phyloP scores from a whole-genome alignment of 805 yeast genomes.

The Wickerhamomyces pijperi region DNA sequence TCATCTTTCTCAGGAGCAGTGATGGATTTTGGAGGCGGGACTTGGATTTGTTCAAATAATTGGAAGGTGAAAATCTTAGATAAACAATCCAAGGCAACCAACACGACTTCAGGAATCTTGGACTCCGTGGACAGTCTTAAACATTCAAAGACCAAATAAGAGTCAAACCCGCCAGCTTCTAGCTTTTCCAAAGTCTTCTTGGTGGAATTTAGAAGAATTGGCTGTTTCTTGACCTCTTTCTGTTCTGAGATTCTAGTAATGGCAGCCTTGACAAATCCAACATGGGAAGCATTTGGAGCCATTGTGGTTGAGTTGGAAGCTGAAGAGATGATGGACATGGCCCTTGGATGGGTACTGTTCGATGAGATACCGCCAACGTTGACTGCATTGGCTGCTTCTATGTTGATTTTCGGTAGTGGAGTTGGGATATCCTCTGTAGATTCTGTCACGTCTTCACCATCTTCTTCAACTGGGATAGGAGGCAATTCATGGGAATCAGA shows the following conservation, averaged over 20 bases:
- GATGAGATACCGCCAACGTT: slow-evolving; percentile 3
- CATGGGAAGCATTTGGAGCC: slow-evolving; percentile 21
- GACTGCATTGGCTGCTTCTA: slow-evolving; percentile 3
- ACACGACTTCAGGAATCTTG: slow-evolving; percentile 50
- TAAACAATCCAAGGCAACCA: slow-evolving; percentile 71
- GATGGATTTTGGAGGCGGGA: slow-evolving; percentile 31
- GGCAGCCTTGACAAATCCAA: slow-evolving; percentile 40
- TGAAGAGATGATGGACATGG: slow-evolving; percentile 10
- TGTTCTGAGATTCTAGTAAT: slow-evolving; percentile 44
- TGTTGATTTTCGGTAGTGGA: slow-evolving; percentile 10
- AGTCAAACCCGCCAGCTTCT: slow-evolving; percentile 25
- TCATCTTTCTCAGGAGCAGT: slow-evolving; percentile 13
- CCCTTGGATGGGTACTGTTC: slow-evolving; percentile 13
- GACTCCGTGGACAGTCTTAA: slow-evolving; percentile 67
- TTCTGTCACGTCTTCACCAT: slow-evolving; percentile 9
- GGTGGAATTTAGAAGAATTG: slow-evolving; percentile 22
- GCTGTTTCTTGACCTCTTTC: slow-evolving; percentile 47
- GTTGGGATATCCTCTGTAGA: slow-evolving; percentile 6
- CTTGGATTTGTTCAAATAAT: slow-evolving; percentile 49
- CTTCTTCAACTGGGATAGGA: slow-evolving; percentile 1
- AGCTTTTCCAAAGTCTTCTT: slow-evolving; percentile 21
- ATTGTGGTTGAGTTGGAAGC: neutral
- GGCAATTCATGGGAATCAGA: no score
- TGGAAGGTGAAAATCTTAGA: slow-evolving; percentile 85
- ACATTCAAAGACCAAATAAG: slow-evolving; percentile 62